A percentile compares a stretch with the other conserved stretches of the same genome.
Evolutionary conservation across 176 grass and related monocot species (phyloP).

Genomic region (Poa pratensis): DNA sequence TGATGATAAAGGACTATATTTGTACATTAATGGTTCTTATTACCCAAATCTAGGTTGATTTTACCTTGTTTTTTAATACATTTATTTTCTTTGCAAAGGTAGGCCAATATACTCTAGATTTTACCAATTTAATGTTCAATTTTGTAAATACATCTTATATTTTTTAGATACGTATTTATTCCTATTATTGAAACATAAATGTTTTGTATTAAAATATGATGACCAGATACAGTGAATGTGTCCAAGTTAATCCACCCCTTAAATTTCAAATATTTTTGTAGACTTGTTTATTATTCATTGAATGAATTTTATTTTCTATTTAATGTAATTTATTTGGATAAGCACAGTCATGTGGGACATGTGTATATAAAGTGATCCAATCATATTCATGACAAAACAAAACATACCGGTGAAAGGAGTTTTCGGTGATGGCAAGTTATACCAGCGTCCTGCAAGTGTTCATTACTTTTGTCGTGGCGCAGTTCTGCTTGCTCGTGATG

Average conservation of each 20-base stretch:
- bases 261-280: neutral
- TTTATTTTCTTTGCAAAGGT: neutral
- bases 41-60: neutral
- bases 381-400: neutral
- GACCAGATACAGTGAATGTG: neutral
- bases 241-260: neutral
- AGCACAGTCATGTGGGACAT: neutral
- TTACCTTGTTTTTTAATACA: neutral
- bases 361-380: neutral
- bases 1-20: neutral
- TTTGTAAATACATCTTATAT: neutral
- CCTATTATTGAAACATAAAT: neutral
- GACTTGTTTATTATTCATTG: too few relatives aligned
- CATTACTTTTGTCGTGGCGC: neutral
- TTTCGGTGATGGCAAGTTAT: neutral
- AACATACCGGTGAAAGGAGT: neutral
- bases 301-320: too few relatives aligned
- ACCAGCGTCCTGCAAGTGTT: neutral
- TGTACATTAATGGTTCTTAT: neutral
- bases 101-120: neutral
- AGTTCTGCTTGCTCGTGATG: neutral
- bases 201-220: neutral
- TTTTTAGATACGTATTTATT: neutral
- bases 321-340: conserved; percentile 2
- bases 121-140: neutral